phyloP scores from a whole-genome alignment of 2,329 filamentous ascomycete genomes.

The Penicillium sclerotiorum region DNA sequence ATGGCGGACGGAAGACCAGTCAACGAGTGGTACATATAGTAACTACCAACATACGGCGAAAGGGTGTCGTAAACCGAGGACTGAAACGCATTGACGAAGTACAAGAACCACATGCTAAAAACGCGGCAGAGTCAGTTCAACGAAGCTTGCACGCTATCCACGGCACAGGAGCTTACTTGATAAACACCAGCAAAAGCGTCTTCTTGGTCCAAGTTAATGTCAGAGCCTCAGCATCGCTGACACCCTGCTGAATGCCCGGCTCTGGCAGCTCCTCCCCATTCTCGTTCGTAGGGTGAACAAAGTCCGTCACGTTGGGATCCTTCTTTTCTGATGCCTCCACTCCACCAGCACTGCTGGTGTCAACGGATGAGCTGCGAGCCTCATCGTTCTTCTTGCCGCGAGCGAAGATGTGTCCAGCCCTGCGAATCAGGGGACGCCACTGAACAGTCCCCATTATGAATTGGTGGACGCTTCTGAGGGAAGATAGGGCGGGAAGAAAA shows the following conservation, averaged over 20 bases:
- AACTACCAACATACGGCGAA: conserved; percentile 55
- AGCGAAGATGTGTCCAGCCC: conserved; percentile 7
- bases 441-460: conserved; percentile 1
- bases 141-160: too few species aligned
- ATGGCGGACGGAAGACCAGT: conserved; percentile 59
- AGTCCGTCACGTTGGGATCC: conserved; percentile 1
- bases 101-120: conserved; percentile 46
- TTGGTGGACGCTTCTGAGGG: too few species aligned
- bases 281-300: neutral
- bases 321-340: conserved; percentile 1
- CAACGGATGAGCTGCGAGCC: conserved; percentile 3
- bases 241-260: conserved; percentile 36
- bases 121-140: neutral
- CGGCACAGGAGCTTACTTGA: conserved; percentile 35
- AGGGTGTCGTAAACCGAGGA: conserved; percentile 44
- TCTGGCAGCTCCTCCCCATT: conserved; percentile 4
- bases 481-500: neutral
- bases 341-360: neutral
- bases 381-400: neutral
- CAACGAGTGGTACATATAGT: conserved; percentile 57
- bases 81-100: conserved; percentile 48
- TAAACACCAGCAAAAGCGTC: conserved; percentile 41
- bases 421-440: conserved; percentile 8
- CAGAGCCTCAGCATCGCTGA: conserved; percentile 49
- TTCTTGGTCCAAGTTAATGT: conserved; percentile 49